phyloP scores from a whole-genome alignment of 768 basidiomycete genomes.

The Russula sp. region DNA sequence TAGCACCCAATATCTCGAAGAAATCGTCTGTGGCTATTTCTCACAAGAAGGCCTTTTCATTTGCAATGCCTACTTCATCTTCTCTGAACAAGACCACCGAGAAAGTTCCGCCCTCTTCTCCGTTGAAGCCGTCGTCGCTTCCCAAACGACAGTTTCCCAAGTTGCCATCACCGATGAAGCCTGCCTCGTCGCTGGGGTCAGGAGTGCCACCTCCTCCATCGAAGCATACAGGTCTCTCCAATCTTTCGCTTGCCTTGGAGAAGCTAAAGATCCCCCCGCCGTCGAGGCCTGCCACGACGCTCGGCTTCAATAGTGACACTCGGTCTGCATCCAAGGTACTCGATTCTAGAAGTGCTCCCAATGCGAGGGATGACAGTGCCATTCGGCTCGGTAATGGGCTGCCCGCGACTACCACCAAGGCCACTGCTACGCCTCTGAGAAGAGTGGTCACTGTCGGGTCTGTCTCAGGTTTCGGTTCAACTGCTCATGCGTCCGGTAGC shows the following conservation, averaged over 20 bases:
- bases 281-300: slow-evolving; percentile 56
- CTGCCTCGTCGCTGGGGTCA: slow-evolving; percentile 7
- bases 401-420: neutral
- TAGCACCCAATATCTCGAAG: neutral
- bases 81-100: slow-evolving; percentile 15
- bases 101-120: slow-evolving; percentile 6
- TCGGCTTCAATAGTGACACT: slow-evolving; percentile 47
- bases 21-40: neutral
- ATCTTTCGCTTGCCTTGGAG: slow-evolving; percentile 59
- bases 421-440: neutral
- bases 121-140: slow-evolving; percentile 13
- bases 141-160: slow-evolving; percentile 11
- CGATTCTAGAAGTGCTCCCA: slow-evolving; percentile 7
- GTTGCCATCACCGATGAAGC: slow-evolving; percentile 12
- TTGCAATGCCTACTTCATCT: slow-evolving; percentile 22
- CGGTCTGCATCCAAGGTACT: slow-evolving; percentile 25
- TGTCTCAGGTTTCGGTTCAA: neutral
- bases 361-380: slow-evolving; percentile 17
- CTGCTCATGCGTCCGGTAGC: slow-evolving; percentile 1
- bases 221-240: slow-evolving; percentile 38
- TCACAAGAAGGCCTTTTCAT: slow-evolving; percentile 16
- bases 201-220: slow-evolving; percentile 13
- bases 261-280: slow-evolving; percentile 63
- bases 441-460: slow-evolving; percentile 8
- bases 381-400: slow-evolving; percentile 9